Base-by-base conservation (phyloP, 2,329 filamentous ascomycete species). In the Bipolaris bicolor region DNA sequence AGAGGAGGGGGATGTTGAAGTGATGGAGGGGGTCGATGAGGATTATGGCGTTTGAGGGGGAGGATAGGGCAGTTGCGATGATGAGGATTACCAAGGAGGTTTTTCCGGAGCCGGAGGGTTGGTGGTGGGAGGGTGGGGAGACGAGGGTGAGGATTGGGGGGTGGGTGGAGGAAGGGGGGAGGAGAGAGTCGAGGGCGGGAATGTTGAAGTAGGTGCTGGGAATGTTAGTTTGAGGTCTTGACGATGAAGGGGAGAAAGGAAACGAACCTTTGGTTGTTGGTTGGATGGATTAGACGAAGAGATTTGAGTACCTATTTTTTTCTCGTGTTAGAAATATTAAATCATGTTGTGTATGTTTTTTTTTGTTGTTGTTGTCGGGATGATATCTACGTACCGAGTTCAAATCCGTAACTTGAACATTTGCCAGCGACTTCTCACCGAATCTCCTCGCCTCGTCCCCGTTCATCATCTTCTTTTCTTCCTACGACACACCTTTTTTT, bases 41-140 rank as follows among this genome's bases (percentile, higher is more conserved):
- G 10, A 86, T 79, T 6, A 84, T 76, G 9, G 80, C 76, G 5
- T 5, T 63, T 57, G 57, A 53, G 1, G 63, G 3, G 0, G 85
- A 84, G 0, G 88, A 76, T 7, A 86, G 76, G 33, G 82, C 79
- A 9, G 79, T 66, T 2, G 82, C 79, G 26, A 79, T 79, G 39
- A 88, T 72, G 57, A 84, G 80, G 72, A 88, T 86, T 34, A 88
- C 75, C 0, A 89, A 68, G 34, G 84, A 81, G 1, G 86, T 84
- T 72, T 87, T 88, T 9, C 86, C 86, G 10, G 80, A 76, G 24
- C 79, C 80, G 3, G 84, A 70, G 9, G 67, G 60, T 41, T 73
- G 67, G 49, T 70, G 57, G 76, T 11, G 55, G 31, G 60, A 26
- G 46, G 76, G 75, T 34, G 77, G 73, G 49, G 84, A 84, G 18